Evolutionary conservation across 352 stramenopile genomes (phyloP), one percentile per base, ranked within the genome.

Genomic region (Phytophthora cryptogea): DNA sequence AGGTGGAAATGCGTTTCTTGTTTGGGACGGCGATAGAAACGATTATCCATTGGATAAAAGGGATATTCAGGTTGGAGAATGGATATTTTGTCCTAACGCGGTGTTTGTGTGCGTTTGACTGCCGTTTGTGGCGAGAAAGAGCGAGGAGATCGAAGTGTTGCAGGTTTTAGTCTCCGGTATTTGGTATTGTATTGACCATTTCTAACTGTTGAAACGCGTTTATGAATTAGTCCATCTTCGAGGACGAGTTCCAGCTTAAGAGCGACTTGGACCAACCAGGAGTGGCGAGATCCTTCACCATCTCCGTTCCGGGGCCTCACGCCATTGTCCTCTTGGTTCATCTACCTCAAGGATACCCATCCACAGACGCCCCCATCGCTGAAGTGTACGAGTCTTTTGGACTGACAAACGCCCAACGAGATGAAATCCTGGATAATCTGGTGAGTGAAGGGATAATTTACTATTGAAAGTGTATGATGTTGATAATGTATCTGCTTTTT

Each of bases 381-480:
- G 72, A 91, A 66, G 75, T 95, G 0, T 88, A 90, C 67, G 85
- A 95, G 47, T 93, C 83, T 2, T 89, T 92, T 14, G 86, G 86
- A 5, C 72, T 94, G 17, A 91, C 80, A 27, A 88, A 91, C 27
- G 50, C 63, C 14, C 76, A 94, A 40, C 68, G 84, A 46, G 68
- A 87, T 13, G 69, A 77, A 27, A 89, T 94, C 36, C 40, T 93
- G 42, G 47, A 78, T 13, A 74, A 88, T 31, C 53, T 94, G 51
- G 85, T 92, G 47, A 42, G 53, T 54, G 26, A 32, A 11, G 11
- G 16, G 6, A 28, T 20, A 8, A 9, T 16, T 44, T 30, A 28
- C 14, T 9, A 41, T 20, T 30, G 30, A 16, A 23, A 23, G 20
- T 30, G 16, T 10, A 23, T n/a, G 5, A 8, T 48, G 28, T 31